These are phyloP conservation scores for Leptomonas seymouri DNA, from an alignment of 208 protist genomes.

Conservation along the genomic window DNA sequence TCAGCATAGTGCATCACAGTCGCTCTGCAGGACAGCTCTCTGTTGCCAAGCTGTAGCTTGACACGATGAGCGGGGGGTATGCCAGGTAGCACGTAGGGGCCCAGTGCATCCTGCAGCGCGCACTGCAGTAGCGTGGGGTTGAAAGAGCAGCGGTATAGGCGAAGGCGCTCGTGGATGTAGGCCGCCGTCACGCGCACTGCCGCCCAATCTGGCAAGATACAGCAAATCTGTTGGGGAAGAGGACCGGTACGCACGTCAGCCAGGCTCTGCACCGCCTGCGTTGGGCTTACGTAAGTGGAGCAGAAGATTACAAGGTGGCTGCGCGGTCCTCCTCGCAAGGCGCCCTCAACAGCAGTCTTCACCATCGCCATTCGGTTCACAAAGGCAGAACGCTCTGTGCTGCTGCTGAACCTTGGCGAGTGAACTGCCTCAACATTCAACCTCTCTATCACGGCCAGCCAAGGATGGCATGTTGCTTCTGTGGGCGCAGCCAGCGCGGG, in stretches of 20 bases:
- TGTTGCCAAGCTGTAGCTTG: constrained; percentile 13
- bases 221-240: constrained; percentile 14
- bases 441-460: no score
- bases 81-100: constrained; percentile 23
- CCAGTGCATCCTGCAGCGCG: constrained; percentile 45
- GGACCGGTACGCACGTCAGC: constrained; percentile 8
- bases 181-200: constrained; percentile 36
- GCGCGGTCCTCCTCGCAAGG: neutral
- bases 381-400: neutral
- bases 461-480: no score
- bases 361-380: neutral
- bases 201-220: constrained; percentile 30
- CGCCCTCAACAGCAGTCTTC: neutral
- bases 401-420: no score
- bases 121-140: constrained; percentile 36
- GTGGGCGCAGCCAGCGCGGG: neutral
- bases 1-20: constrained; percentile 17
- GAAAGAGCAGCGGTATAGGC: constrained; percentile 46
- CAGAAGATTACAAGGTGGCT: constrained; percentile 20
- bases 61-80: constrained; percentile 10
- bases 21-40: constrained; percentile 18
- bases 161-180: neutral
- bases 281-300: constrained; percentile 25
- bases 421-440: no score
- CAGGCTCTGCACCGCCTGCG: constrained; percentile 30